phyloP scores from a whole-genome alignment of 352 stramenopile genomes.

The Pythium sp. region DNA sequence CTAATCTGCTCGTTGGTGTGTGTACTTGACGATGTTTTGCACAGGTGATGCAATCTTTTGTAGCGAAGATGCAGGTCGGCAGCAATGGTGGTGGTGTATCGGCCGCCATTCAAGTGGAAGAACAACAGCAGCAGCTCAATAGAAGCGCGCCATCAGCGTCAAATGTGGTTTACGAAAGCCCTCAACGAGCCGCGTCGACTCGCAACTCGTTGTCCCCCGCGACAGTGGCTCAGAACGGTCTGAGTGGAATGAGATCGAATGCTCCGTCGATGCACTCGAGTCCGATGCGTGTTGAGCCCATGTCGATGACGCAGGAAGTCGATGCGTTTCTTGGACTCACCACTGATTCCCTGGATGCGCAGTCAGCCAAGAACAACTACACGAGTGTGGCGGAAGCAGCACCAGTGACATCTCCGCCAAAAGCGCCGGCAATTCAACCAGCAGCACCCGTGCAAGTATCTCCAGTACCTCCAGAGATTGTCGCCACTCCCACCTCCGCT shows the following conservation, averaged over 20 bases:
- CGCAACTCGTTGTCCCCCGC: slow-evolving; percentile 6
- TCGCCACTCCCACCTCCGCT: neutral
- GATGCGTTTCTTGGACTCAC: slow-evolving; percentile 12
- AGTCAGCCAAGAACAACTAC: slow-evolving; percentile 4
- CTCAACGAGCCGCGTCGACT: neutral
- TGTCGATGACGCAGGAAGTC: slow-evolving; percentile 12
- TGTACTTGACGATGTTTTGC: slow-evolving; percentile 1
- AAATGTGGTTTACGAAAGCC: neutral
- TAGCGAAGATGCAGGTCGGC: slow-evolving; percentile 13
- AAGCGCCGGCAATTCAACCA: neutral
- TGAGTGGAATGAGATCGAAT: neutral
- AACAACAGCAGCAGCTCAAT: neutral
- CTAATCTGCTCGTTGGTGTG: slow-evolving; percentile 10
- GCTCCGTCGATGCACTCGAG: slow-evolving; percentile 6
- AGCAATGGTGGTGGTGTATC: neutral
- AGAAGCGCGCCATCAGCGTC: neutral
- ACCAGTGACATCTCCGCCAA: neutral
- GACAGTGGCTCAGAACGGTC: neutral
- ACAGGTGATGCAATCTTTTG: slow-evolving; percentile 21
- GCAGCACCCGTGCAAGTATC: neutral
- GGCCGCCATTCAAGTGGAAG: neutral
- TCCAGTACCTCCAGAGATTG: neutral
- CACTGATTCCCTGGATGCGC: neutral
- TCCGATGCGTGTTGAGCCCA: slow-evolving; percentile 4
- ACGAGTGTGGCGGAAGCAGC: slow-evolving; percentile 8